Base-by-base conservation (phyloP, 106 monocot genomes). In the Dioscorea dumetorum region DNA sequence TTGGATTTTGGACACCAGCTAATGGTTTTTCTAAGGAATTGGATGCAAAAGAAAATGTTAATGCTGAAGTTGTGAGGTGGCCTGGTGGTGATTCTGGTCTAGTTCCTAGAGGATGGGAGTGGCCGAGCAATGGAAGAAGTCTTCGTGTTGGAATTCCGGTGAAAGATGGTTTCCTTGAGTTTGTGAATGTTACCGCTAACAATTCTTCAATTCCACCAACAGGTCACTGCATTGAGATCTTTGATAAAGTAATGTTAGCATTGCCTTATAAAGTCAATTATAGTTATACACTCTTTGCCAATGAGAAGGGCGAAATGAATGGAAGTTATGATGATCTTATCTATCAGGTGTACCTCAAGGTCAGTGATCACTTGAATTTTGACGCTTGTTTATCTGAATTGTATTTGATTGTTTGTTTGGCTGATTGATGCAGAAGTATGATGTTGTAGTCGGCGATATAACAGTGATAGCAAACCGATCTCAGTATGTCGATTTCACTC, bases 401-500 rank as follows among this genome's bases (percentile, higher is more conserved):
- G 41, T 13, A 15, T 54, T 54, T 18, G 2, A 54, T 54, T 19
- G 0, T 18, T 54, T 54, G 0, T 54, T 19, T 54, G 10, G 18
- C 15, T 4, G 54, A 54, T 54, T 54, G 2, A 54, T 54, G 17
- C 24, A 24, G 24, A 33, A 33, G 15, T 51, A 31, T 49, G 24
- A 62, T 49, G 20, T 14, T 18, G 52, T 33, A 20, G 49, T 13
- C 20, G 89, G 85, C 12, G 89, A 89, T 63, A 49, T 77, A 33
- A 85, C 89, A 8, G 85, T 89, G 67, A 72, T 76, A n/a, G 82
- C 82, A 16, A 85, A 89, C 31, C 82, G 89, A 24, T 85, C 89
- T 2, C 19, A 56, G 49, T 89, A 79, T 32, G 89, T 80, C 5
- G 89, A 89, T 64, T 89, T 85, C 68, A 82, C 82, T 2, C 33